Percentiles rank a stretch among this genome's conserved stretches.
These are phyloP conservation scores for apple (Malus domestica) DNA, from an alignment of 306 rosid species.

Conservation along the genomic window ASM211411v1 NC_041797.1:8608501-8609000, in stretches of 20 bases:
- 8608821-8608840: conserved; percentile 48
- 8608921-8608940: background rate
- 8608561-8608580: too few relatives aligned
- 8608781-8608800: conserved; percentile 71
- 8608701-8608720: conserved; percentile 15
- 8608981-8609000: background rate
- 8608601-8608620: too few relatives aligned
- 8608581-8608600: too few relatives aligned
- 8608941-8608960: background rate
- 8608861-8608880: conserved; percentile 55
- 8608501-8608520: too few relatives aligned
- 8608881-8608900: conserved; percentile 75
- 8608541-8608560: too few relatives aligned
- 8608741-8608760: too few relatives aligned
- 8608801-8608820: conserved; percentile 55
- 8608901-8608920: conserved; percentile 9
- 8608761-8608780: conserved; percentile 27
- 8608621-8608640: too few relatives aligned
- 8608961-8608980: background rate
- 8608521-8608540: too few relatives aligned
- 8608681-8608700: too few relatives aligned
- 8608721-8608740: conserved; percentile 8
- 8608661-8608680: too few relatives aligned
- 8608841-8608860: conserved; percentile 65
- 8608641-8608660: too few relatives aligned